Percentiles rank a stretch among this genome's conserved stretches.
phyloP scores from a whole-genome alignment of 1,139 yeast genomes.

The Scheffersomyces lignicola region DNA sequence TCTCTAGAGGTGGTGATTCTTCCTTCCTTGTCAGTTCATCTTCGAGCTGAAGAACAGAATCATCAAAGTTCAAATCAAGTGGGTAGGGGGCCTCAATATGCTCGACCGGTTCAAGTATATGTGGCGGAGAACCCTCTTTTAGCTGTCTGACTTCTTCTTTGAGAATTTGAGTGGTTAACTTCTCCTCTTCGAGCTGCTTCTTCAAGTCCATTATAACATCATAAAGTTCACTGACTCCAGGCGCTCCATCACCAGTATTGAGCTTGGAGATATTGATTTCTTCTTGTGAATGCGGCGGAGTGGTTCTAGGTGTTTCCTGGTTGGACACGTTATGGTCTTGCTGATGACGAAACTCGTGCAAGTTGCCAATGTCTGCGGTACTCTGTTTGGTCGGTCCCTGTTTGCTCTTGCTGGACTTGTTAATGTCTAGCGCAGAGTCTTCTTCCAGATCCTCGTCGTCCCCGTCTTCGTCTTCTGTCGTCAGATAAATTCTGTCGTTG shows the following conservation, averaged over 20 bases:
- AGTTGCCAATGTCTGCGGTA: constrained; percentile 2
- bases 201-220: background rate
- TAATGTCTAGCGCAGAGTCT: background rate
- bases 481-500: background rate
- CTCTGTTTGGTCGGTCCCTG: background rate
- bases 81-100: background rate
- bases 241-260: constrained; percentile 8
- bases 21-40: constrained; percentile 1
- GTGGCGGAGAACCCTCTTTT: constrained; percentile 5
- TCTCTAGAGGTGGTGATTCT: background rate
- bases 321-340: no score
- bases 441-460: constrained; percentile 1
- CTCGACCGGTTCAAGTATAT: constrained; percentile 1
- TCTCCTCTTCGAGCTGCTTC: background rate
- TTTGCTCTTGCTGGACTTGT: background rate
- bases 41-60: constrained; percentile 8
- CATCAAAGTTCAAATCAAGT: constrained; percentile 5
- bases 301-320: constrained; percentile 20
- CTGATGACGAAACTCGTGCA: background rate
- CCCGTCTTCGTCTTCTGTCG: background rate
- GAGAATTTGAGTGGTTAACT: background rate
- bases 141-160: background rate
- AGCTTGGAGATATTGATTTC: constrained; percentile 2
- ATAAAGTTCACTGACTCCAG: constrained; percentile 6
- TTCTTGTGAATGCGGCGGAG: constrained; percentile 28